These are phyloP conservation scores for Arctium lappa DNA, from an alignment of 129 eudicot genomes.

Conservation along the genomic window DNA sequence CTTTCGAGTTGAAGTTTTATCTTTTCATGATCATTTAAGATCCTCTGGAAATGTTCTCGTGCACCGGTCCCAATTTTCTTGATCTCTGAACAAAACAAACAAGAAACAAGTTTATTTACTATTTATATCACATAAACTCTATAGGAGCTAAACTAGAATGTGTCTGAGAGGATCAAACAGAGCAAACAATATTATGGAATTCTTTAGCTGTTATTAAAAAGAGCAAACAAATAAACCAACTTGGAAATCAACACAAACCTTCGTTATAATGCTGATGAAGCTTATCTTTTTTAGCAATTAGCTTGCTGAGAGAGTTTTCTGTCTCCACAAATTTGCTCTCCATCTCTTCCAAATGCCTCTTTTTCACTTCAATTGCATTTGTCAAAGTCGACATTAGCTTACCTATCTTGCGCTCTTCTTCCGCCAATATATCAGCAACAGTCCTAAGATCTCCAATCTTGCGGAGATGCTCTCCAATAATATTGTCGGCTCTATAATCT, in stretches of 20 bases:
- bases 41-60: slow-evolving; percentile 68
- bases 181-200: slow-evolving; percentile 1
- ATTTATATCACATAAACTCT: not conserved
- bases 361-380: slow-evolving; percentile 55
- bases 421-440: slow-evolving; percentile 58
- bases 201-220: not conserved
- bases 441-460: slow-evolving; percentile 73
- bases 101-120: not conserved
- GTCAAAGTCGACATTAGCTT: slow-evolving; percentile 53
- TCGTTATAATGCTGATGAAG: slow-evolving; percentile 73
- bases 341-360: slow-evolving; percentile 58
- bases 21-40: slow-evolving; percentile 76
- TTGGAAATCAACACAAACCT: slow-evolving; percentile 36
- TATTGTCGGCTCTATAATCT: slow-evolving; percentile 51
- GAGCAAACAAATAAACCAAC: not conserved
- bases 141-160: not conserved
- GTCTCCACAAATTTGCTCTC: slow-evolving; percentile 55
- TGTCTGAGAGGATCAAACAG: not conserved
- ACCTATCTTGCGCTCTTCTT: slow-evolving; percentile 53
- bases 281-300: slow-evolving; percentile 62
- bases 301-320: slow-evolving; percentile 43
- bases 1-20: slow-evolving; percentile 56
- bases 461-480: slow-evolving; percentile 70
- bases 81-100: slow-evolving; percentile 43
- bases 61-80: slow-evolving; percentile 65